Conservation (phyloP, 2,329 filamentous ascomycete species). For the Zymoseptoria tritici region DNA sequence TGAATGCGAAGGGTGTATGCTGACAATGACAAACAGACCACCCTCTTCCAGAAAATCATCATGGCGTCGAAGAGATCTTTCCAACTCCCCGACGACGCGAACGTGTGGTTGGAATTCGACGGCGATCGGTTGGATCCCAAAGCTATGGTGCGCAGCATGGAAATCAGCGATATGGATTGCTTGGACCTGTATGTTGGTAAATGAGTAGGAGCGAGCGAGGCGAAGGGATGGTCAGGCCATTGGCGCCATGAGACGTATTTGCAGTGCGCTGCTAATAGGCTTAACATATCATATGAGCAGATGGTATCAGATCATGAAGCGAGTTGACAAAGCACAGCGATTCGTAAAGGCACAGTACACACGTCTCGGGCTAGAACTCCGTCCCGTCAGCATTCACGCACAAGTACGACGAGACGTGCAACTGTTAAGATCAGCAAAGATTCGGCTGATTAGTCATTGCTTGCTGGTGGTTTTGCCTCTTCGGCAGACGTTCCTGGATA, state of each 20-base stretch:
- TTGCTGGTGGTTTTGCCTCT: not conserved
- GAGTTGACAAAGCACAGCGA: too few species aligned
- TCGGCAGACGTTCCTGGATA: too few species aligned
- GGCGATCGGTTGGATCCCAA: conserved; percentile 61
- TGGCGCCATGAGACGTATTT: too few species aligned
- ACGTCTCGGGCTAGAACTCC: too few species aligned
- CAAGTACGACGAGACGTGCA: too few species aligned
- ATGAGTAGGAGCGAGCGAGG: conserved; percentile 22
- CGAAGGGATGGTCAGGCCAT: too few species aligned
- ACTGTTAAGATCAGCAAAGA: too few species aligned
- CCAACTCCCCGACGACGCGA: conserved; percentile 43
- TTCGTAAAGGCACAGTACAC: too few species aligned
- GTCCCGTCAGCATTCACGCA: too few species aligned
- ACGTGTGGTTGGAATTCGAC: conserved; percentile 63
- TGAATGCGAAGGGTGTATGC: not conserved
- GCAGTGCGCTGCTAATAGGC: too few species aligned
- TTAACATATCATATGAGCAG: too few species aligned
- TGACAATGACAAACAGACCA: conserved; percentile 38
- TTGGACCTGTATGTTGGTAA: conserved; percentile 63
- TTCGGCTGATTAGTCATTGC: not conserved
- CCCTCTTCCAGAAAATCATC: conserved; percentile 55
- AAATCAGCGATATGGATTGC: conserved; percentile 66
- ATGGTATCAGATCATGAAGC: too few species aligned
- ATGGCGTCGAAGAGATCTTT: conserved; percentile 53
- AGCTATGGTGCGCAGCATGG: conserved; percentile 55